Percentiles rank a stretch among this genome's conserved stretches.
Evolutionary conservation across 2,329 filamentous ascomycete genomes (phyloP).

Genomic region (Colletotrichum sp.): DNA sequence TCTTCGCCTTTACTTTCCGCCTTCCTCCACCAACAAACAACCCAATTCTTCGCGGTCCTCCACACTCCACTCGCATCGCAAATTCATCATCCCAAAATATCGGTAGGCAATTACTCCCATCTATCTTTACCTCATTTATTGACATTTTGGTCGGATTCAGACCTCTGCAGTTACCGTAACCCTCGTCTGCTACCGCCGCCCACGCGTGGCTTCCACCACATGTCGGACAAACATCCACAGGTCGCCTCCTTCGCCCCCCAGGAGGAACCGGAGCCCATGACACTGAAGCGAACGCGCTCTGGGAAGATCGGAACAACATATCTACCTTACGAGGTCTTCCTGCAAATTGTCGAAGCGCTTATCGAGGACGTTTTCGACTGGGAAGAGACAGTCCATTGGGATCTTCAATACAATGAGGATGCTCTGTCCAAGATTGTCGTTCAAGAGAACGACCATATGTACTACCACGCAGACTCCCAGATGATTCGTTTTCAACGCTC

Average conservation of each 20-base stretch:
- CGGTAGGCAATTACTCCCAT: neutral
- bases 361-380: neutral
- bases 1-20: neutral
- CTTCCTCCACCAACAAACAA: neutral
- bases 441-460: too few species aligned
- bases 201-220: neutral
- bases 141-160: neutral
- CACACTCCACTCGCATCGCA: neutral
- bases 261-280: neutral
- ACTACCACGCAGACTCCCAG: too few species aligned
- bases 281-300: neutral
- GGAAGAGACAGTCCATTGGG: neutral
- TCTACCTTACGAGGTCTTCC: neutral
- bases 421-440: neutral
- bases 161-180: neutral
- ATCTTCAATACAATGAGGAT: neutral
- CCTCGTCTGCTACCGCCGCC: neutral
- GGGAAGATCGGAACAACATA: neutral
- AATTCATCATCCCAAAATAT: neutral
- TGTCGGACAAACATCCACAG: neutral
- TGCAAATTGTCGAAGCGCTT: neutral
- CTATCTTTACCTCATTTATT: neutral
- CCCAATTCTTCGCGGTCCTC: accelerated
- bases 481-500: too few species aligned
- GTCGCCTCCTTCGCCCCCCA: neutral